phyloP scores from a whole-genome alignment of 306 rosid genomes.

The Ziziphus jujuba region DNA sequence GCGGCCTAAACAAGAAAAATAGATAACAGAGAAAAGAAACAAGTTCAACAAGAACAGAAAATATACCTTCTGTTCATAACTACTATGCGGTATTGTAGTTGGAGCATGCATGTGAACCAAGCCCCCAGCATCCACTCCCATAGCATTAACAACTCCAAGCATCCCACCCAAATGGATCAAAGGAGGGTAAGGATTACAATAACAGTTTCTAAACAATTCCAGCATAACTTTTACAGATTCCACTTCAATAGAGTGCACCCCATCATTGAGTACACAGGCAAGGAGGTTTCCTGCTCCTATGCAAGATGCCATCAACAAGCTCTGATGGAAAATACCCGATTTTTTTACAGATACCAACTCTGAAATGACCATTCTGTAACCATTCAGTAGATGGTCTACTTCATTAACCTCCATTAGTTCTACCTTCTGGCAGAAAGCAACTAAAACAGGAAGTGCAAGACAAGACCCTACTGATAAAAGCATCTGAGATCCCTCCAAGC shows the following conservation, averaged over 20 bases:
- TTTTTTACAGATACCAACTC: slow-evolving; percentile 59
- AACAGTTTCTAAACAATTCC: slow-evolving; percentile 76
- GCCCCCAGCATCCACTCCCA: slow-evolving; percentile 80
- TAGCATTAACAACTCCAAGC: slow-evolving; percentile 81
- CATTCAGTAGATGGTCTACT: slow-evolving; percentile 53
- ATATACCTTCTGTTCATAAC: slow-evolving; percentile 58
- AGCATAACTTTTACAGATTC: slow-evolving; percentile 59
- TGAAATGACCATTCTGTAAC: slow-evolving; percentile 67
- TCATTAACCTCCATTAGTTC: slow-evolving; percentile 70
- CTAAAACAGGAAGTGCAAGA: slow-evolving; percentile 77
- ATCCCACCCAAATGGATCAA: slow-evolving; percentile 83
- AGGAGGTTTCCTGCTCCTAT: slow-evolving; percentile 82
- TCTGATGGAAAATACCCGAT: slow-evolving; percentile 55
- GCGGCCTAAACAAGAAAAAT: neutral
- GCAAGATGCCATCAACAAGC: slow-evolving; percentile 87
- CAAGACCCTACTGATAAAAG: slow-evolving; percentile 83
- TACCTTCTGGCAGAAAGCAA: slow-evolving; percentile 73
- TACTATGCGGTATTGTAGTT: slow-evolving; percentile 32
- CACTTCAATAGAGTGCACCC: slow-evolving; percentile 63
- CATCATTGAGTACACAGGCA: slow-evolving; percentile 61
- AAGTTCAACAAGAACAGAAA: slow-evolving; percentile 12
- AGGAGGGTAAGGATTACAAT: slow-evolving; percentile 65
- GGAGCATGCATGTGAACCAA: slow-evolving; percentile 50
- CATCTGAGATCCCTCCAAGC: slow-evolving; percentile 35
- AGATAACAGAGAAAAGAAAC: neutral